These are phyloP conservation scores for Xylariaceae sp. DNA, from an alignment of 2,329 filamentous ascomycete species.

Conservation along the genomic window DNA sequence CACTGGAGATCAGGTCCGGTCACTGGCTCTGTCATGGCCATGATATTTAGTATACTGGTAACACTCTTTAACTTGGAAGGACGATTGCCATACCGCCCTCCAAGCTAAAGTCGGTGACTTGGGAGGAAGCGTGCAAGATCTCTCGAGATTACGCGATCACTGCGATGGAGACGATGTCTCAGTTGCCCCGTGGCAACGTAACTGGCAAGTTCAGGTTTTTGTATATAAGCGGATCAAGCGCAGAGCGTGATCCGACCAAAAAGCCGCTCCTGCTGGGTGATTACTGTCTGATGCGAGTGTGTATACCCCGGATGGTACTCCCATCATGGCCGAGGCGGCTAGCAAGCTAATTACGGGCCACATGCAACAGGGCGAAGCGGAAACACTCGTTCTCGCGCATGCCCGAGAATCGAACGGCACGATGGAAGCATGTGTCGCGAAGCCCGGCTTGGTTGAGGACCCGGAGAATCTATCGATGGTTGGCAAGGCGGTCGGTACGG, in stretches of 20 bases:
- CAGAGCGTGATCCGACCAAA: neutral
- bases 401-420: constrained; percentile 25
- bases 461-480: neutral
- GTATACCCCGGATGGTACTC: constrained; percentile 13
- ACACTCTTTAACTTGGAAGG: constrained; percentile 16
- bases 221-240: constrained; percentile 31
- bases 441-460: constrained; percentile 28
- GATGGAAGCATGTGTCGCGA: constrained; percentile 26
- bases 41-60: neutral
- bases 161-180: constrained; percentile 29
- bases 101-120: constrained; percentile 23
- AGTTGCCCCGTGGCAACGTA: constrained; percentile 4
- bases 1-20: neutral
- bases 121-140: constrained; percentile 30
- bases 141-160: constrained; percentile 32
- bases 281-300: constrained; percentile 30
- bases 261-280: constrained; percentile 17
- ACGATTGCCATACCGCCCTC: constrained; percentile 30
- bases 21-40: neutral
- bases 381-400: constrained; percentile 26
- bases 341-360: neutral
- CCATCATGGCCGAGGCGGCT: neutral
- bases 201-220: constrained; percentile 33
- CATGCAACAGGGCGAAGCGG: constrained; percentile 21
- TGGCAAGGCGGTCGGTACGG: neutral